A percentile compares a stretch with the other conserved stretches of the same genome.
These are phyloP conservation scores for Diphasiastrum complanatum DNA, from an alignment of 83 land plant genomes.

Conservation along the genomic window DNA sequence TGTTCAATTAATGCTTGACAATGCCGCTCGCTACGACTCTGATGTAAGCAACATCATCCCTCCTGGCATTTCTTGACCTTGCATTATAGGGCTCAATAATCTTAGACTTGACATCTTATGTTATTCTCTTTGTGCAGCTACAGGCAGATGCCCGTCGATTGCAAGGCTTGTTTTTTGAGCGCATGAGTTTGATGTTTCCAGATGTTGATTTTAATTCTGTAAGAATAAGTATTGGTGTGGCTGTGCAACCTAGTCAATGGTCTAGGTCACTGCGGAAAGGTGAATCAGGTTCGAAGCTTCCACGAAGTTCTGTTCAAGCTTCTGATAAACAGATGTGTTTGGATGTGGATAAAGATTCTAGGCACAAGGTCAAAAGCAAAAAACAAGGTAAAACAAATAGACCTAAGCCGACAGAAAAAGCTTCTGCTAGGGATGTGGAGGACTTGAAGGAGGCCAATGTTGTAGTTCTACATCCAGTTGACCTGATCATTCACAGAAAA, in stretches of 20 bases:
- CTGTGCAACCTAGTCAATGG: conserved; percentile 26
- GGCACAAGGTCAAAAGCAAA: neutral
- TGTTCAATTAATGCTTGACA: conserved; percentile 79
- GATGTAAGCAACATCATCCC: no score
- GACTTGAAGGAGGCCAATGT: no score
- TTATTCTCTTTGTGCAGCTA: conserved; percentile 43
- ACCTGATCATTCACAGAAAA: no score
- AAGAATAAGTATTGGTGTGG: conserved; percentile 44
- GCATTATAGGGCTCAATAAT: no score
- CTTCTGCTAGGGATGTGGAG: no score
- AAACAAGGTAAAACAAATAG: no score
- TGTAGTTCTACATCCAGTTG: no score
- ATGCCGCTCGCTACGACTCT: conserved; percentile 51
- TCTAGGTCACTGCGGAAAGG: no score
- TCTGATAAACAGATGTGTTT: neutral
- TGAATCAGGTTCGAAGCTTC: neutral
- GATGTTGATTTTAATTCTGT: conserved; percentile 70
- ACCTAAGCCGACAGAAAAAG: no score
- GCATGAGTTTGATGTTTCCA: conserved; percentile 78
- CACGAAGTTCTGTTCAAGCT: neutral
- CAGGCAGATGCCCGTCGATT: conserved; percentile 70
- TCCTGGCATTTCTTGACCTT: no score
- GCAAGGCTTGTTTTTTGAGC: conserved; percentile 72
- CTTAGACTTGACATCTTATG: neutral
- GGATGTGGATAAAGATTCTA: neutral